Evolutionary conservation across 306 rosid genomes (phyloP), one percentile per base, ranked within the genome.

Genomic region (Adenanthera pavonina): DNA sequence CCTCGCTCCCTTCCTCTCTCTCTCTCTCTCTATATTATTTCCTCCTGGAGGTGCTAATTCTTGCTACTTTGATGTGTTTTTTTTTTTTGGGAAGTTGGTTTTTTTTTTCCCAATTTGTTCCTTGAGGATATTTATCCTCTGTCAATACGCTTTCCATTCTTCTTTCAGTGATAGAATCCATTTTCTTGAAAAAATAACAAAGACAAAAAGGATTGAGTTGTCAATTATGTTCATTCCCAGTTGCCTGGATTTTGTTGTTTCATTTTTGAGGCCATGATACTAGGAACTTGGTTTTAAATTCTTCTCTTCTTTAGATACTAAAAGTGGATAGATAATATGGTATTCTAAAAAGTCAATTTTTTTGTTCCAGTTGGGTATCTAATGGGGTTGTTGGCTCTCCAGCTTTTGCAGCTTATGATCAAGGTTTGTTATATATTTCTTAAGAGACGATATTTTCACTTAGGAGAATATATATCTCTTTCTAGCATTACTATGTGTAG

Each of bases 311-410:
- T 2, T 34, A 43, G 44, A 40, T 35, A n/a, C 5, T 2, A 38
- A 64, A 49, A 52, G 33, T 66, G 6, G 15, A 59, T 68, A 19
- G 57, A 82, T 69, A 53, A 33, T 17, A 53, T 48, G 36, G 33
- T 40, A 15, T 71, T 61, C 73, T 82, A 77, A 84, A 20, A 60
- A 46, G 15, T 60, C 34, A 0, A 25, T 48, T 73, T 15, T 59
- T 69, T 71, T 33, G 62, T 48, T 85, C 79, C 93, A 95, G 99
- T 73, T 95, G 99, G 99, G 97, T 95, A 78, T 93, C 97, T 57
- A 95, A 95, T 87, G 99, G 99, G 61, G 89, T 95, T 76, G 98
- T 95, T 83, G 99, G 99, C 65, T 95, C 99, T 51, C 99, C 97
- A 17, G 99, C 99, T 74, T 95, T 95, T 89, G 98, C 99, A 46